Percentiles rank a stretch among this genome's conserved stretches.
These are phyloP conservation scores for Saitozyma sp. DNA, from an alignment of 768 basidiomycete genomes.

Conservation along the genomic window DNA sequence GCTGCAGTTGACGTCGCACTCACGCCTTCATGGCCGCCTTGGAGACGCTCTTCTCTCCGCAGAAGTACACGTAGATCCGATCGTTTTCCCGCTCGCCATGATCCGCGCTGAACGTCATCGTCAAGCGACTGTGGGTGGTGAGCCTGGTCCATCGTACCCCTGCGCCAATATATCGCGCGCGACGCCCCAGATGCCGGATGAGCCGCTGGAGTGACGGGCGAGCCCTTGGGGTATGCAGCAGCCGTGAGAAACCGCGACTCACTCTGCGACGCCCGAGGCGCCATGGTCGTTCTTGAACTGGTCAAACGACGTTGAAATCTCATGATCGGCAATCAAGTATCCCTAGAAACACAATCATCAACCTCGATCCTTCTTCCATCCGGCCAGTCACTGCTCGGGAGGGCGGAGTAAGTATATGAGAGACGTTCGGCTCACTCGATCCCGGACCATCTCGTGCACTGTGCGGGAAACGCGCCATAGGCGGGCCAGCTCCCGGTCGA, in stretches of 20 bases:
- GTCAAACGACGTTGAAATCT: slow-evolving; percentile 81
- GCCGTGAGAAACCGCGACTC: slow-evolving; percentile 51
- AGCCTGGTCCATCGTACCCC: neutral
- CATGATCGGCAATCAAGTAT: slow-evolving; percentile 89
- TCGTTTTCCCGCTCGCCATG: slow-evolving; percentile 65
- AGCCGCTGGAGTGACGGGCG: too few relatives aligned
- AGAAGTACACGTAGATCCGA: slow-evolving; percentile 91
- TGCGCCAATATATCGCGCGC: neutral
- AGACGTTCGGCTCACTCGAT: slow-evolving; percentile 66
- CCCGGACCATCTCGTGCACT: slow-evolving; percentile 91
- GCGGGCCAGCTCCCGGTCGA: slow-evolving; percentile 59
- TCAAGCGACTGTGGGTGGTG: slow-evolving; percentile 65
- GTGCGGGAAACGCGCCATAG: slow-evolving; percentile 96
- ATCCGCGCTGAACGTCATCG: slow-evolving; percentile 87
- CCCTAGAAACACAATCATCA: slow-evolving; percentile 61
- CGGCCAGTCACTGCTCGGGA: neutral
- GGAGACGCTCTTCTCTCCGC: slow-evolving; percentile 92
- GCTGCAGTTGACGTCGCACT: slow-evolving; percentile 41
- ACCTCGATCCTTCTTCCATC: slow-evolving; percentile 16
- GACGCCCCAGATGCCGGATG: neutral
- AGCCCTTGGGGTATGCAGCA: too few relatives aligned
- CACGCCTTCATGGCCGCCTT: slow-evolving; percentile 98
- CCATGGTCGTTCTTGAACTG: slow-evolving; percentile 75
- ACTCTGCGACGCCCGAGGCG: slow-evolving; percentile 78
- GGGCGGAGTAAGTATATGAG: too few relatives aligned